phyloP scores from a whole-genome alignment of 352 stramenopile genomes.

The Phytopythium kandeliae region DNA sequence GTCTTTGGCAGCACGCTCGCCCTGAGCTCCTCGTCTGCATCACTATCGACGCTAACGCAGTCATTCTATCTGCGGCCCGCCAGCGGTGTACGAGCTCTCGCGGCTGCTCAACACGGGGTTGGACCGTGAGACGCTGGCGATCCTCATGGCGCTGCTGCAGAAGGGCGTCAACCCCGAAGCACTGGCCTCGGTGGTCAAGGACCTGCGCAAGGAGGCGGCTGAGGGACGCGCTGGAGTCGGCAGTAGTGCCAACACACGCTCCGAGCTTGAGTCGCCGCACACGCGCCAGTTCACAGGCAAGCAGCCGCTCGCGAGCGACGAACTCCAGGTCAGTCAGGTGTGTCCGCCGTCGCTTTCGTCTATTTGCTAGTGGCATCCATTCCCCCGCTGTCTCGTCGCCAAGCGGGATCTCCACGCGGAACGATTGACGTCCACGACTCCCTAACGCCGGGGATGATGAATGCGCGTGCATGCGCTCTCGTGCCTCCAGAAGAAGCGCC shows the following conservation, averaged over 20 bases:
- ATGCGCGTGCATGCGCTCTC: too few relatives aligned
- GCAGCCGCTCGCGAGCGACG: slow-evolving; percentile 36
- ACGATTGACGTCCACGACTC: too few relatives aligned
- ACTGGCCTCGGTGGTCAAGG: slow-evolving; percentile 85
- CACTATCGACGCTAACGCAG: background rate
- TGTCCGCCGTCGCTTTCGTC: slow-evolving; percentile 16
- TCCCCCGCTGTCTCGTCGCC: too few relatives aligned
- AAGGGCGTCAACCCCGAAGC: slow-evolving; percentile 89
- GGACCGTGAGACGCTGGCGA: slow-evolving; percentile 83
- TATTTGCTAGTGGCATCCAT: too few relatives aligned
- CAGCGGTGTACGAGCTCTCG: slow-evolving; percentile 88
- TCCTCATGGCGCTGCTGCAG: slow-evolving; percentile 85
- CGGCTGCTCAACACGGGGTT: slow-evolving; percentile 88
- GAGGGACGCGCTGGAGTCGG: slow-evolving; percentile 6
- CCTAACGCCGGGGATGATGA: too few relatives aligned
- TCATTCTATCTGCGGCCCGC: background rate
- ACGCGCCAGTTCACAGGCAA: slow-evolving; percentile 44
- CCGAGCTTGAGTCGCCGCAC: slow-evolving; percentile 11
- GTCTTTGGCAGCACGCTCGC: background rate
- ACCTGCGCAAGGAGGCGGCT: slow-evolving; percentile 71
- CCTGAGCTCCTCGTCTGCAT: background rate
- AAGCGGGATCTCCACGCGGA: too few relatives aligned
- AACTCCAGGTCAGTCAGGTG: slow-evolving; percentile 69
- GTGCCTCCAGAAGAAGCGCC: slow-evolving; percentile 45
- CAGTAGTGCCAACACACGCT: background rate